Conservation (phyloP, 179 eudicot species). For the Camellia oleifera region DNA sequence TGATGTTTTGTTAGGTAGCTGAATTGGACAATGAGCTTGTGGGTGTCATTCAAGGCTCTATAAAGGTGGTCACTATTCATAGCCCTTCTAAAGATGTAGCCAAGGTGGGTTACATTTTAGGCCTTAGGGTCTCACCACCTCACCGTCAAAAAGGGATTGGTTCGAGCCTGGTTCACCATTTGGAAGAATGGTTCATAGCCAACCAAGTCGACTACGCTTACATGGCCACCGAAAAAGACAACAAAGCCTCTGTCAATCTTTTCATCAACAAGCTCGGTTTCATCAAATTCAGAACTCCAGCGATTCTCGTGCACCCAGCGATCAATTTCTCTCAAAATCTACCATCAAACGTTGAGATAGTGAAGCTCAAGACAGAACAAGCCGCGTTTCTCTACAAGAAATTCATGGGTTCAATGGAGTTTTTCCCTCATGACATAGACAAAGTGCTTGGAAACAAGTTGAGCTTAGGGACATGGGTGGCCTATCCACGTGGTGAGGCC, state of each 20-base stretch:
- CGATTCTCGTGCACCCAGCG: constrained; percentile 30
- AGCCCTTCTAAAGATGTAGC: constrained; percentile 14
- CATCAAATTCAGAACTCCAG: constrained; percentile 23
- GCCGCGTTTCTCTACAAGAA: constrained; percentile 25
- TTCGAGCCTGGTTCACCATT: constrained; percentile 19
- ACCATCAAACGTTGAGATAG: constrained; percentile 11
- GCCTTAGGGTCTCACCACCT: constrained; percentile 29
- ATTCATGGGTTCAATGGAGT: constrained; percentile 23
- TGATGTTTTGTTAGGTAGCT: constrained; percentile 23
- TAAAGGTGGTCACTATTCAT: constrained; percentile 25
- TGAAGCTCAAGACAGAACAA: constrained; percentile 20
- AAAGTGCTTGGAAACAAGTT: constrained; percentile 21
- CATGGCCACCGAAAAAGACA: constrained; percentile 38
- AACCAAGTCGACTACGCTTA: constrained; percentile 26
- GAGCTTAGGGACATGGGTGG: constrained; percentile 34
- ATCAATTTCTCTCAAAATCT: background rate
- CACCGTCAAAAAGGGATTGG: constrained; percentile 33
- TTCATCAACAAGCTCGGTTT: constrained; percentile 25
- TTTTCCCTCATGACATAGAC: constrained; percentile 32
- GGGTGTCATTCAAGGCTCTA: constrained; percentile 33
- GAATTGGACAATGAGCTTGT: constrained; percentile 29
- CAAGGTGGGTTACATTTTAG: constrained; percentile 35
- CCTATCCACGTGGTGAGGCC: constrained; percentile 9
- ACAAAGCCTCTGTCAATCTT: constrained; percentile 25
- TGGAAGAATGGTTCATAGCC: constrained; percentile 27